Conservation (phyloP, 106 monocot species). For the Dendrobium huoshanense region DNA sequence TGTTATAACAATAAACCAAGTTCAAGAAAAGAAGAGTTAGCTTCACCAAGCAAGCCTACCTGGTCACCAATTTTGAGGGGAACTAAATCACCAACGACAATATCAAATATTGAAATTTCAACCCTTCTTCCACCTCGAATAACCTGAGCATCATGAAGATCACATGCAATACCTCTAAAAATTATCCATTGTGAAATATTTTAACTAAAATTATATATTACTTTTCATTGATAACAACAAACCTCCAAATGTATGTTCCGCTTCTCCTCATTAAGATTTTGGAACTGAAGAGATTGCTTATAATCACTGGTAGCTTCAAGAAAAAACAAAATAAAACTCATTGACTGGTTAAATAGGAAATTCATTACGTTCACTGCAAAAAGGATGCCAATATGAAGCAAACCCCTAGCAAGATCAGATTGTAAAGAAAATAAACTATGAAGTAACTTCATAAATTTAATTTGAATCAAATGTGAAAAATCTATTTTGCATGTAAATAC, state of each 20-base stretch:
- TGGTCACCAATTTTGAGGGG: slow-evolving; percentile 86
- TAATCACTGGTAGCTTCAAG: slow-evolving; percentile 76
- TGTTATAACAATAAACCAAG: background rate
- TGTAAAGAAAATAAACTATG: background rate
- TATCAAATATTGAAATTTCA: slow-evolving; percentile 62
- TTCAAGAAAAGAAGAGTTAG: background rate
- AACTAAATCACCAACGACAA: slow-evolving; percentile 78
- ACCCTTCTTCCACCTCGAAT: slow-evolving; percentile 63
- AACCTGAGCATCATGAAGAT: slow-evolving; percentile 37
- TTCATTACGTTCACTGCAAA: background rate
- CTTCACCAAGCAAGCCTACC: slow-evolving; percentile 22
- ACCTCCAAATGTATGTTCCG: slow-evolving; percentile 87
- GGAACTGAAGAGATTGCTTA: slow-evolving; percentile 82
- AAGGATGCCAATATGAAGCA: background rate
- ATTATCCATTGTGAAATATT: background rate
- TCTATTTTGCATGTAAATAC: background rate
- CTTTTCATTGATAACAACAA: slow-evolving; percentile 15
- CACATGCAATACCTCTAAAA: background rate
- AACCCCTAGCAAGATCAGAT: background rate
- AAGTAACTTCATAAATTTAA: background rate
- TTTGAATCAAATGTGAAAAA: background rate
- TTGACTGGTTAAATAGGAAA: background rate
- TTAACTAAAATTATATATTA: background rate
- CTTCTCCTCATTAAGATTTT: slow-evolving; percentile 82
- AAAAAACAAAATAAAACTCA: slow-evolving; percentile 12